Evolutionary conservation across 495 filamentous ascomycete species (phyloP), one percentile per base, ranked within the genome.

Genomic region (Neurospora terricola): DNA sequence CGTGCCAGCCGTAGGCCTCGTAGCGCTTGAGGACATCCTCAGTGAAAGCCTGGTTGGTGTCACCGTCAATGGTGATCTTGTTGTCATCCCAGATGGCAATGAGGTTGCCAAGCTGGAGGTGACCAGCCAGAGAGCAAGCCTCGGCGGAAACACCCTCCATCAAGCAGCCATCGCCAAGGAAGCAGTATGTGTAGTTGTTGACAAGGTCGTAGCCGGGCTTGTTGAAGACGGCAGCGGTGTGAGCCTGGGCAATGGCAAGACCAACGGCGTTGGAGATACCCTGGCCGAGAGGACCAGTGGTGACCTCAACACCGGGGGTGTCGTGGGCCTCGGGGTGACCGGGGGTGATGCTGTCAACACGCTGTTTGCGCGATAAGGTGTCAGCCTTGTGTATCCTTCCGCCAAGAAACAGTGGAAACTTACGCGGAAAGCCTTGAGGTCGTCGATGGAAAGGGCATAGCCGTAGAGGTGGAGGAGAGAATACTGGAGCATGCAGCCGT

Each of bases 401-500:
- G 12, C 30, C n/a, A 12, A 21, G 34, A 37, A 54, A 36, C 23
- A 36, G 14, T 34, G 12, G 34, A 70, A 38, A 89, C 93, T 80
- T 90, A 97, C 94, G 80, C 96, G 91, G 92, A 98, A 99, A 77
- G 83, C 82, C 90, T 98, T 98, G 76, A 99, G 80, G 86, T 98
- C 95, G 76, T 98, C 93, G 71, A 99, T 83, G 75, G 89, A 87
- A 68, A 98, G 43, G 70, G 83, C 88, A 82, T 97, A 99, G 82
- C 96, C 96, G 85, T 94, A 96, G 37, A 99, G 87, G 87, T 99
- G 96, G 76, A 99, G 91, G 76, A 99, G 88, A 78, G 96, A 91
- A 90, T 99, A 99, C 83, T 97, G 96, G 72, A 99, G 93, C 94
- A 98, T 97, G 88, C 96, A 99, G 75, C 91, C 96, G 84, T 99